Base-by-base conservation (phyloP, 2,329 filamentous ascomycete genomes). In the Aspergillus sp. region DNA sequence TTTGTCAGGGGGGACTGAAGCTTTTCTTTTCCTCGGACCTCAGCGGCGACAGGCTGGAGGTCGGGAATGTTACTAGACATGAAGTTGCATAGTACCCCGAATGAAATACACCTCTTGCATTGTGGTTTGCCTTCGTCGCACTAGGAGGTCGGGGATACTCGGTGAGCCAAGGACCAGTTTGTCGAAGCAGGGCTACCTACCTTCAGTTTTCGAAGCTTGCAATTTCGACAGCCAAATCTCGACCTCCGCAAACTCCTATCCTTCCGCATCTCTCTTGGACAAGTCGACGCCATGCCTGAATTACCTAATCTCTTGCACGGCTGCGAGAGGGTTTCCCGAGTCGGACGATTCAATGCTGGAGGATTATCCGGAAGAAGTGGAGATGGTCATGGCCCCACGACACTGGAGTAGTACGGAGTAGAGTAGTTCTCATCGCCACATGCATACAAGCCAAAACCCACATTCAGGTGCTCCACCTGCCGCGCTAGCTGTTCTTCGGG, bases 151-250 rank as follows among this genome's bases (percentile, higher is more conserved):
- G 52, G 10, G 9, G 22, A 16, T 4, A 42, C 49, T 19, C 3
- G 4, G 10, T 61, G 24, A 60, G 54, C 41, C n/a, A 52, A 45
- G 45, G 16, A 46, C 32, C 19, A 33, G 26, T 26, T 11, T 32
- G 11, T 16, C 9, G 11, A 44, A 46, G 17, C 16, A 45, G 13
- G 5, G 17, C n/a, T 13, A 53, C 64, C 2, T 20, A 77, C 77
- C 69, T 79, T 80, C 49, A 80, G 54, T 56, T 78, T 78, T 53
- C 78, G 60, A 4, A 80, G 70, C 60, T 80, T 80, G 65, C 78
- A 81, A 57, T 80, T 80, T 10, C 75, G 72, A 49, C 78, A 81
- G 32, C 78, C 78, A 53, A 66, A 70, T 61, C 75, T 71, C 14
- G 77, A 79, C 51, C 76, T 72, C 30, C 65, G 59, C 35, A 1